phyloP scores from a whole-genome alignment of 192 early-diverging fungal species.

The Gonapodya sp. region DNA sequence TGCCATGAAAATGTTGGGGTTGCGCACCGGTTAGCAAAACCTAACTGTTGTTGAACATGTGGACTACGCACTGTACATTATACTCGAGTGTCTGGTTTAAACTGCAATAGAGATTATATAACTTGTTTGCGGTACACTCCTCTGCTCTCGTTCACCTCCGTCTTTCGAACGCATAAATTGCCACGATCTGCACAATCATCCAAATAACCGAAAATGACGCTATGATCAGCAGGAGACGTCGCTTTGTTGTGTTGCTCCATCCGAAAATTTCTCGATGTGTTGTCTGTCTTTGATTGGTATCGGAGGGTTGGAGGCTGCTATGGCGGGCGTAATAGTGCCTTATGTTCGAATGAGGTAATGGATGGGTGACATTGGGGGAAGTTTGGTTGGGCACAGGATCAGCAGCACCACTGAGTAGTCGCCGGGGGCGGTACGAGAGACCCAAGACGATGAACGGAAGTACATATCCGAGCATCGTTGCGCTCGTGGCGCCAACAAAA shows the following conservation, averaged over 20 bases:
- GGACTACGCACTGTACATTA: background rate
- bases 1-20: background rate
- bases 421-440: background rate
- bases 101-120: background rate
- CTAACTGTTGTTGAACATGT: no score
- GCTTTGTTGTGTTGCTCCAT: background rate
- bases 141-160: background rate
- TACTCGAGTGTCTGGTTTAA: background rate
- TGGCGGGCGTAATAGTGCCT: background rate
- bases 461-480: background rate
- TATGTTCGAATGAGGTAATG: background rate
- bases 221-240: background rate
- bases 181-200: background rate
- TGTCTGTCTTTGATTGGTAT: background rate
- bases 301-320: background rate
- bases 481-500: background rate
- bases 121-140: background rate
- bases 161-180: background rate
- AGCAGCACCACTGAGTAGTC: background rate
- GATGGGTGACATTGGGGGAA: background rate
- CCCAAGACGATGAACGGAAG: background rate
- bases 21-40: background rate
- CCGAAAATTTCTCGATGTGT: background rate
- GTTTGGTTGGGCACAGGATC: no score
- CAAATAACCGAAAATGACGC: background rate